Base-by-base conservation (phyloP, 306 rosid species). In the cucumber (Cucumis sativus) region DNA sequence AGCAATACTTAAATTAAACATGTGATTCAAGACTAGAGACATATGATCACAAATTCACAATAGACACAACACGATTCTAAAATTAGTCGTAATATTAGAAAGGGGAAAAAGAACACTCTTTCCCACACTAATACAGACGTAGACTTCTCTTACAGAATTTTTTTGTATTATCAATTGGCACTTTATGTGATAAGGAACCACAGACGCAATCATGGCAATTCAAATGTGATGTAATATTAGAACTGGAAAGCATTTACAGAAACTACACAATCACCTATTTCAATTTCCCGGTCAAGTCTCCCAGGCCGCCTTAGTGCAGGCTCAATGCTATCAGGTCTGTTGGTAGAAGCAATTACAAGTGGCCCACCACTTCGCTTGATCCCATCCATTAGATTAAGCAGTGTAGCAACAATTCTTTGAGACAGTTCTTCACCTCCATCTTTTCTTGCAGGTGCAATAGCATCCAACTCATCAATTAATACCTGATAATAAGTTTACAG, bases 281-380 rank as follows among this genome's bases (percentile, higher is more conserved):
- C 97, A 87, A 93, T 91, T 85, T 91, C 98, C 84, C 83, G 85
- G 87, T 89, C 98, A 81, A 94, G 89, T 79, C 96, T 92, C 77
- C 98, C 97, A 40, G 97, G 95, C 39, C 96, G 89, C 86, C 97
- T 90, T 56, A 92, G 93, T 72, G 98, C 98, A 73, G 95, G 94
- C 56, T 94, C 97, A 85, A 94, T 88, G 82, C 84, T 86, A 79
- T 92, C 98, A 80, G 88, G 95, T 77, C 91, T 87, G 68, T 89
- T 90, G 81, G 97, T 94, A 74, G 97, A 91, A 76, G 95, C 93
- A 88, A 92, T 89, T 74, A 94, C 91, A 85, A 94, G 87, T 62
- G 89, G 75, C n/a, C 95, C 90, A 74, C 87, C 89, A 65, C 84
- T 80, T 84, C 87, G 87, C 67, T 85, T 66, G 78, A 92, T 83